Conservation (phyloP, 1,284 basidiomycete species). For the Sphaerobolus stellatus region DNA sequence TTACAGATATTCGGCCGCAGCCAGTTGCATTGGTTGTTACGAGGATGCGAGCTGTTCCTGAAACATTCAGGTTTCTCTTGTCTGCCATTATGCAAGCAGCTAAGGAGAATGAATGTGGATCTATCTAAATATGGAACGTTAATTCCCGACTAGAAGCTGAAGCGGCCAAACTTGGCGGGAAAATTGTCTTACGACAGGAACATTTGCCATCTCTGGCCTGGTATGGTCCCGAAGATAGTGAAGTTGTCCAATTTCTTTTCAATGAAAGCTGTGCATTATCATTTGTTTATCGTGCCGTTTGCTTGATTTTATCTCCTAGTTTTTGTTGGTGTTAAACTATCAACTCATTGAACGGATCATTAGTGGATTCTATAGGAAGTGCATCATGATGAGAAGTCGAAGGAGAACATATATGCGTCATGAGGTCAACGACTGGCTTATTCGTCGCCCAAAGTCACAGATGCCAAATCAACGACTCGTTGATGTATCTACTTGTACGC, state of each 20-base stretch:
- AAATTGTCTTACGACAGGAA: conserved; percentile 39
- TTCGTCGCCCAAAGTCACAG: too few relatives aligned
- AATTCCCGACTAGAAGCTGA: conserved; percentile 33
- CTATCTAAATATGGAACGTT: conserved; percentile 59
- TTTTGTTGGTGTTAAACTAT: too few relatives aligned
- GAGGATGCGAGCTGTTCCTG: conserved; percentile 40
- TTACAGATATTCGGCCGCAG: conserved; percentile 42
- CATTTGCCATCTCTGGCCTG: conserved; percentile 57
- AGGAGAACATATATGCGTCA: too few relatives aligned
- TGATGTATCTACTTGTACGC: too few relatives aligned
- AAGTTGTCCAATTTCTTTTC: conserved; percentile 48
- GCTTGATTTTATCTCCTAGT: too few relatives aligned
- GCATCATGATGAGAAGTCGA: too few relatives aligned
- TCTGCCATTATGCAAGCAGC: conserved; percentile 40
- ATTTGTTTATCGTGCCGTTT: too few relatives aligned
- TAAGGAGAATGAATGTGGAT: conserved; percentile 37
- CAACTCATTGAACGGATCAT: too few relatives aligned
- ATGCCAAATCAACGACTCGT: too few relatives aligned
- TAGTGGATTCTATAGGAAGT: too few relatives aligned
- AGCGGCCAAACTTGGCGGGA: conserved; percentile 39
- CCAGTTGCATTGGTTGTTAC: conserved; percentile 49
- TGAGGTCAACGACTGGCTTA: too few relatives aligned
- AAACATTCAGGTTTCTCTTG: conserved; percentile 43
- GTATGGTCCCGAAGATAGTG: conserved; percentile 46
- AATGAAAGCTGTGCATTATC: too few relatives aligned